phyloP scores from a whole-genome alignment of 805 yeast genomes.

The Huiozyma naganishii region DNA sequence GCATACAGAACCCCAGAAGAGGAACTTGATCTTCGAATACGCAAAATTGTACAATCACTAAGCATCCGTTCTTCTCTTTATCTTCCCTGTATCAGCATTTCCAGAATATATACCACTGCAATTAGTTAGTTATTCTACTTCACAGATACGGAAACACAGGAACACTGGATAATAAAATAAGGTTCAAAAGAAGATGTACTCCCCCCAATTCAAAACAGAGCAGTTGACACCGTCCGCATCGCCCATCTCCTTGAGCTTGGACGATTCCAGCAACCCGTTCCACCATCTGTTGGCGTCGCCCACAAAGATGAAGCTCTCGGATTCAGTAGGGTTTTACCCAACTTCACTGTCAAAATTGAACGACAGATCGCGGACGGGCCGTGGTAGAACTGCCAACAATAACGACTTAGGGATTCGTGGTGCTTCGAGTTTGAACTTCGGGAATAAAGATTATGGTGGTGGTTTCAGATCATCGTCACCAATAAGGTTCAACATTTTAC shows the following conservation, averaged over 20 bases:
- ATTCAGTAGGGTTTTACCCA: conserved; percentile 14
- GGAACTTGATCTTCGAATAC: no score
- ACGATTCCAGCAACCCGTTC: conserved; percentile 15
- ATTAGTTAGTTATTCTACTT: background rate
- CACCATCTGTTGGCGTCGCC: conserved; percentile 19
- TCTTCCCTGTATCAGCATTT: background rate
- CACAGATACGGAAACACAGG: background rate
- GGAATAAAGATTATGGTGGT: no score
- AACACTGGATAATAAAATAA: background rate
- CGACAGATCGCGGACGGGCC: conserved; percentile 11
- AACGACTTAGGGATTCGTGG: conserved; percentile 5
- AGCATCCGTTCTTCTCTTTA: no score
- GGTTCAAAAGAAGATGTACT: conserved; percentile 5
- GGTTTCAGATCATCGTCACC: conserved; percentile 18
- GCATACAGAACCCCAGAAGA: no score
- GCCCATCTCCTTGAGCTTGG: conserved; percentile 21
- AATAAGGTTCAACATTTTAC: conserved; percentile 12
- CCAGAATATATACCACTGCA: no score
- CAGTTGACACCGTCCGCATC: conserved; percentile 21
- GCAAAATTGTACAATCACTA: no score
- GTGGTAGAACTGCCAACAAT: conserved; percentile 4
- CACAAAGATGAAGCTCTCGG: conserved; percentile 21
- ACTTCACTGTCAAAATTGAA: conserved; percentile 26
- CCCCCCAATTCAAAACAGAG: conserved; percentile 21
- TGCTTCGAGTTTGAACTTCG: no score